These are phyloP conservation scores for Penicillium sp. DNA, from an alignment of 2,329 filamentous ascomycete genomes.

Conservation along the genomic window DNA sequence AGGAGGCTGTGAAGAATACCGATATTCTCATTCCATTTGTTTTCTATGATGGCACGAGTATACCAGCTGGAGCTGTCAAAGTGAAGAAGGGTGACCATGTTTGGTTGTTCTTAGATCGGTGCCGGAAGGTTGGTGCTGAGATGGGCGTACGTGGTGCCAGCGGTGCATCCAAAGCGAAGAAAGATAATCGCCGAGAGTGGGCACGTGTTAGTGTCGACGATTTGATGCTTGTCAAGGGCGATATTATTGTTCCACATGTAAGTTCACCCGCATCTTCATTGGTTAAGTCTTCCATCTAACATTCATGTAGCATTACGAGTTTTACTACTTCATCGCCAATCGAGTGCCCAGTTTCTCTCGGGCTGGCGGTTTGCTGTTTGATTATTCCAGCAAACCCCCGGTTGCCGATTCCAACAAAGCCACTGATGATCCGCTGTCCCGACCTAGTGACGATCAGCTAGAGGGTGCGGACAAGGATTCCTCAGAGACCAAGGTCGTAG, in stretches of 20 bases:
- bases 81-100: conserved; percentile 88
- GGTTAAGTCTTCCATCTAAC: not conserved
- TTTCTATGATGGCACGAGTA: conserved; percentile 90
- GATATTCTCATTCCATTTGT: conserved; percentile 90
- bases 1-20: conserved; percentile 77
- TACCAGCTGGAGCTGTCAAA: conserved; percentile 70
- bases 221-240: conserved; percentile 80
- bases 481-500: conserved; percentile 80
- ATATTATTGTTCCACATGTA: conserved; percentile 89
- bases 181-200: conserved; percentile 68
- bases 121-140: conserved; percentile 79
- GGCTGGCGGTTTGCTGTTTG: conserved; percentile 68
- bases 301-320: conserved; percentile 71
- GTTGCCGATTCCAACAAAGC: conserved; percentile 24
- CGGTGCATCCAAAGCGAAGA: conserved; percentile 40
- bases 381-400: conserved; percentile 52
- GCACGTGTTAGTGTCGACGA: conserved; percentile 90
- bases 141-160: conserved; percentile 60
- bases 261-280: conserved; percentile 33
- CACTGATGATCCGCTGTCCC: conserved; percentile 36
- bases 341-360: conserved; percentile 54
- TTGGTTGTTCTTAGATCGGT: conserved; percentile 88
- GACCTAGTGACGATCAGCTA: conserved; percentile 47
- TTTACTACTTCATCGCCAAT: conserved; percentile 94
- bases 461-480: conserved; percentile 75